These are phyloP conservation scores for Colletotrichum gloeosporioides DNA, from an alignment of 2,329 filamentous ascomycete genomes.

Conservation along the genomic window DNA sequence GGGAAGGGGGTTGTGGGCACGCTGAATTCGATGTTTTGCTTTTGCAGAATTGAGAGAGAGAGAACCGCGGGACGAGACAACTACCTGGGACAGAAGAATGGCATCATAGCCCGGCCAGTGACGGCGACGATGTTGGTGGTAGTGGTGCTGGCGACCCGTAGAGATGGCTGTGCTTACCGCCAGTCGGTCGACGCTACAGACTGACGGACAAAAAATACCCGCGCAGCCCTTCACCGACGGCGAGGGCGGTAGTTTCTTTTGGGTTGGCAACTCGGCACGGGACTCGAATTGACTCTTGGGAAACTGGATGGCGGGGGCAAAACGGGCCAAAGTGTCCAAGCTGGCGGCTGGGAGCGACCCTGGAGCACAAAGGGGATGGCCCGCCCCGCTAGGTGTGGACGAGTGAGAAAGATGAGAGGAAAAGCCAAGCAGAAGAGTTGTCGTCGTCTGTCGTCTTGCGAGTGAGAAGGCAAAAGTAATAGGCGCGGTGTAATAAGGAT, in stretches of 20 bases:
- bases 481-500: background rate
- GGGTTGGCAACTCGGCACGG: slow-evolving; percentile 6
- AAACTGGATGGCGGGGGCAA: background rate
- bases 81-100: background rate
- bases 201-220: background rate
- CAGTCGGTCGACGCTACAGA: background rate
- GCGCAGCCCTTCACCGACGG: background rate
- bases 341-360: slow-evolving; percentile 5
- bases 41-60: background rate
- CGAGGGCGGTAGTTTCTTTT: slow-evolving; percentile 2
- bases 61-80: background rate
- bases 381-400: background rate
- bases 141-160: background rate
- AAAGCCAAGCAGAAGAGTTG: background rate
- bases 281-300: background rate
- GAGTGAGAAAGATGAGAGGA: slow-evolving; percentile 1
- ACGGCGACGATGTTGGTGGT: background rate
- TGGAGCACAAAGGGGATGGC: background rate
- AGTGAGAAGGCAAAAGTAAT: slow-evolving; percentile 14
- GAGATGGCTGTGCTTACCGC: slow-evolving; percentile 5
- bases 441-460: background rate
- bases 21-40: background rate
- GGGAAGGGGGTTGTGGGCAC: background rate
- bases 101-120: background rate
- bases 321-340: background rate